Percentiles rank a stretch among this genome's conserved stretches.
phyloP scores from a whole-genome alignment of 768 basidiomycete genomes.

The Tylopilus sp. region DNA sequence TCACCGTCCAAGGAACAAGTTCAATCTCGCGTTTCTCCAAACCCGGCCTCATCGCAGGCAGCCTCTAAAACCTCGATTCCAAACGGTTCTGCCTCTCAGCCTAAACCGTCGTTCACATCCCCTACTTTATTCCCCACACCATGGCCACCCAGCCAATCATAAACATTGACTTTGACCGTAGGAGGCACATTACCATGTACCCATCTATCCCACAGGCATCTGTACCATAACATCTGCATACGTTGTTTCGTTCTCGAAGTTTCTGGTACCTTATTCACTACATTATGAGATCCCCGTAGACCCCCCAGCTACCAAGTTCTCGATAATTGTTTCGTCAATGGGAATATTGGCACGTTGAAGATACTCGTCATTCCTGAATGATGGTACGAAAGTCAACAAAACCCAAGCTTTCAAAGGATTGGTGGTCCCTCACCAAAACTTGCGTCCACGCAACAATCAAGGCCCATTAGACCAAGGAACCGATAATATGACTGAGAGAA shows the following conservation, averaged over 20 bases:
- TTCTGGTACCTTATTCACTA: conserved; percentile 7
- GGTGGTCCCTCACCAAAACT: conserved; percentile 47
- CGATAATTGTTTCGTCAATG: conserved; percentile 38
- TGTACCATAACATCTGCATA: conserved; percentile 31
- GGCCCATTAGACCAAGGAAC: background rate
- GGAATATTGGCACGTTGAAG: conserved; percentile 40
- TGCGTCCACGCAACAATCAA: background rate
- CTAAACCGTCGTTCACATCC: conserved; percentile 20
- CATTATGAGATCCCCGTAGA: conserved; percentile 6
- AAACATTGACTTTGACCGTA: background rate
- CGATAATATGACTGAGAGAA: conserved; percentile 9
- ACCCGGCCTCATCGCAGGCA: conserved; percentile 9
- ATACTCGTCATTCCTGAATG: conserved; percentile 51
- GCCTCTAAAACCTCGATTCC: conserved; percentile 11
- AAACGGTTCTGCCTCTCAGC: conserved; percentile 15
- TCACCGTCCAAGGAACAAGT: conserved; percentile 29
- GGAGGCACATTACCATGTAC: conserved; percentile 1
- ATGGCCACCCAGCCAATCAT: conserved; percentile 21
- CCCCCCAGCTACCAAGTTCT: conserved; percentile 33
- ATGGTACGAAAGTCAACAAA: background rate
- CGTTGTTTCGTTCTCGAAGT: conserved; percentile 2
- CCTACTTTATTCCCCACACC: conserved; percentile 22
- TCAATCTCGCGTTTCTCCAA: conserved; percentile 14
- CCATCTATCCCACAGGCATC: conserved; percentile 14
- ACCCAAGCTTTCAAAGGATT: background rate